phyloP scores from a whole-genome alignment of 768 basidiomycete species.

The Scleroderma bovista region DNA sequence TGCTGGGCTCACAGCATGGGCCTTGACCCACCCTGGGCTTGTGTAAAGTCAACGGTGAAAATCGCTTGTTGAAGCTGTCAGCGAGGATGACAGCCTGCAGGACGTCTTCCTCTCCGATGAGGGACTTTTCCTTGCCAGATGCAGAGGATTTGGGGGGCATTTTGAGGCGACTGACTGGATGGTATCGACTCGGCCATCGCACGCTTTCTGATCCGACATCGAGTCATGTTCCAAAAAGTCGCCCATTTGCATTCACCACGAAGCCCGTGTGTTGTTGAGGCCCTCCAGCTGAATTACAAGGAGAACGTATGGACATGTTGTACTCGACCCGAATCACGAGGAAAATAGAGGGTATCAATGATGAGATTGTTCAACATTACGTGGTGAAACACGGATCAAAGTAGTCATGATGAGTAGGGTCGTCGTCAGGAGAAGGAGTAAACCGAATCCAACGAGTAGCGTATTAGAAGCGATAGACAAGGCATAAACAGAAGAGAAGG shows the following conservation, averaged over 20 bases:
- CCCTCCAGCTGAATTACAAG: conserved; percentile 27
- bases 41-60: conserved; percentile 82
- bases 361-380: conserved; percentile 66
- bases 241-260: not conserved
- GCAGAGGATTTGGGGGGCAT: conserved; percentile 65
- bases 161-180: conserved; percentile 8
- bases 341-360: conserved; percentile 44
- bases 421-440: conserved; percentile 47
- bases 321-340: conserved; percentile 25
- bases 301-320: conserved; percentile 29
- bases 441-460: conserved; percentile 57
- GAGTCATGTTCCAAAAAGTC: not conserved
- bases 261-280: not conserved
- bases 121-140: conserved; percentile 55
- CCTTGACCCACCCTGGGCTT: conserved; percentile 69
- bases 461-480: conserved; percentile 30
- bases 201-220: not conserved
- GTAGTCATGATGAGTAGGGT: conserved; percentile 55
- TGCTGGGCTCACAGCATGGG: conserved; percentile 5
- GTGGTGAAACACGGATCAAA: conserved; percentile 53
- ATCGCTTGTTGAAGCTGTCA: conserved; percentile 93
- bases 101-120: conserved; percentile 74
- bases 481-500: conserved; percentile 31
- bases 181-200: not conserved
- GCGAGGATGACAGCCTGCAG: conserved; percentile 94